Conservation (phyloP, 2,329 filamentous ascomycete genomes). For the Aspergillus glaucus region DNA sequence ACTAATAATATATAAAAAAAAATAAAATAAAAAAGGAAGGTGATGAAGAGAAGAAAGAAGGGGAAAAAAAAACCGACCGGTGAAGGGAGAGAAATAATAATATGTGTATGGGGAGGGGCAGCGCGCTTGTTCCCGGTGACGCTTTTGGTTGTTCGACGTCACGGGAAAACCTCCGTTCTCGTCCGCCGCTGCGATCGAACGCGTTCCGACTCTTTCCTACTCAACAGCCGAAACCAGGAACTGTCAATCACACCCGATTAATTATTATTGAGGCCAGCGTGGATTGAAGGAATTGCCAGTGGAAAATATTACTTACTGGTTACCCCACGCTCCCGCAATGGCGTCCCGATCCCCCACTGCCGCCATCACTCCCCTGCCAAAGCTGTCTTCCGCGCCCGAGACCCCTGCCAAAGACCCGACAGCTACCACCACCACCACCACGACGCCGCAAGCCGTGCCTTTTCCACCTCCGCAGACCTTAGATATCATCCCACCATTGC, state of each 20-base stretch:
- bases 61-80: slow-evolving; percentile 13
- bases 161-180: slow-evolving; percentile 15
- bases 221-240: slow-evolving; percentile 17
- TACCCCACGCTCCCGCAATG: slow-evolving; percentile 23
- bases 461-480: slow-evolving; percentile 75
- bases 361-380: slow-evolving; percentile 39
- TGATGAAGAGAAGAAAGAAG: slow-evolving; percentile 5
- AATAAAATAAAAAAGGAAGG: background rate
- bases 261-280: background rate
- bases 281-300: background rate
- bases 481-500: slow-evolving; percentile 77
- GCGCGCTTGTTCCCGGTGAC: slow-evolving; percentile 21
- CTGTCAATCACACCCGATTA: background rate
- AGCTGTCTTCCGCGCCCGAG: slow-evolving; percentile 28
- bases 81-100: slow-evolving; percentile 14
- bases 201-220: slow-evolving; percentile 32
- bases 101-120: slow-evolving; percentile 19
- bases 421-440: slow-evolving; percentile 3
- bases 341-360: slow-evolving; percentile 28
- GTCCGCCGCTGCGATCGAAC: slow-evolving; percentile 3
- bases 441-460: slow-evolving; percentile 45
- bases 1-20: slow-evolving; percentile 1
- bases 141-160: slow-evolving; percentile 32
- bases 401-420: slow-evolving; percentile 25
- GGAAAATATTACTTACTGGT: slow-evolving; percentile 4